Evolutionary conservation across 345 rosid species (phyloP).

Genomic region (Brassica cretica): DNA sequence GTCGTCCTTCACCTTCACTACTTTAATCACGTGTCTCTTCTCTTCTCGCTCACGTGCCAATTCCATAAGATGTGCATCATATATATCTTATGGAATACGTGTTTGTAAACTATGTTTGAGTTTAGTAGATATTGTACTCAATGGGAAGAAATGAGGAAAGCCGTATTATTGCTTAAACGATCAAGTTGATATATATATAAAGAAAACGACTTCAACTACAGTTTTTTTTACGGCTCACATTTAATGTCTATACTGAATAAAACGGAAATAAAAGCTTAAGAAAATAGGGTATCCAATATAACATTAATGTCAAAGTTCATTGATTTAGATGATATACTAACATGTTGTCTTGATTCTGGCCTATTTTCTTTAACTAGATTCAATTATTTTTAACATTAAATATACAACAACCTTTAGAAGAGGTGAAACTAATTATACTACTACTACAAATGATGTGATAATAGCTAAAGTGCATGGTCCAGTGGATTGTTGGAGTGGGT

Average conservation of each 20-base stretch:
- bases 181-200: constrained; percentile 26
- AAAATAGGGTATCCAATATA: background rate
- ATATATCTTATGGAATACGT: constrained; percentile 14
- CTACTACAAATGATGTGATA: background rate
- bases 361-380: background rate
- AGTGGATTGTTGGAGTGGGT: background rate
- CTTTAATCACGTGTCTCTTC: constrained; percentile 23
- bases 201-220: constrained; percentile 11
- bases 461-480: background rate
- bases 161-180: background rate
- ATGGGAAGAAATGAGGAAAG: constrained; percentile 26
- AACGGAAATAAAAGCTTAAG: background rate
- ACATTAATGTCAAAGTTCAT: background rate
- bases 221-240: constrained; percentile 7
- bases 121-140: background rate
- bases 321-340: background rate
- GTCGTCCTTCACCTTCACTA: constrained; percentile 18
- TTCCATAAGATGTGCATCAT: constrained; percentile 9
- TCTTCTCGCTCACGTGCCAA: constrained; percentile 29
- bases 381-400: background rate
- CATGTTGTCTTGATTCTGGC: constrained; percentile 23
- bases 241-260: background rate
- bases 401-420: background rate
- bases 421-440: background rate
- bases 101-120: background rate